Conservation (phyloP, 2,329 filamentous ascomycete genomes). For the Hypoxylon sp. region DNA sequence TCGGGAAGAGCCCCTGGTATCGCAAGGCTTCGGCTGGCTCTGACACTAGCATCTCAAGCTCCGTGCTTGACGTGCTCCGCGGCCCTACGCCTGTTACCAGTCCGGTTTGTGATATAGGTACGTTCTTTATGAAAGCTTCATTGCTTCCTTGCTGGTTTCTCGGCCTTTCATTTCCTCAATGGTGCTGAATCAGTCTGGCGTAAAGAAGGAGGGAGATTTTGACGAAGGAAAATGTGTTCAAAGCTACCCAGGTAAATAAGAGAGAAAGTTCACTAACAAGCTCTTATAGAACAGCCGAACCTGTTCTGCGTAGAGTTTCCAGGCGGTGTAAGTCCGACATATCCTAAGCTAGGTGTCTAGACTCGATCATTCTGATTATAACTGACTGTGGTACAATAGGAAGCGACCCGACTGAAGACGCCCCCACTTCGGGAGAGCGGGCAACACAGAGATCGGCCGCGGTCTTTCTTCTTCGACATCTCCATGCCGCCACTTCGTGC, state of each 20-base stretch:
- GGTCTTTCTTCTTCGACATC: slow-evolving; percentile 61
- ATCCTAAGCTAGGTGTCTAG: not conserved
- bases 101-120: slow-evolving; percentile 44
- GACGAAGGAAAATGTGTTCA: not conserved
- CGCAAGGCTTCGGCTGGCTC: slow-evolving; percentile 58
- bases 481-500: slow-evolving; percentile 46
- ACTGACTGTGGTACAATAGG: slow-evolving; percentile 51
- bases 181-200: not conserved
- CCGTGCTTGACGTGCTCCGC: slow-evolving; percentile 57
- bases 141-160: not conserved
- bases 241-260: not conserved
- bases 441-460: slow-evolving; percentile 53
- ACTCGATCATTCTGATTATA: not conserved
- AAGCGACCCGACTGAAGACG: slow-evolving; percentile 63
- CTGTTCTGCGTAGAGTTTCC: slow-evolving; percentile 48
- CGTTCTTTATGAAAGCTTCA: slow-evolving; percentile 2
- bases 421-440: slow-evolving; percentile 60
- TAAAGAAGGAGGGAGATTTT: not conserved
- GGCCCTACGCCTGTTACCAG: slow-evolving; percentile 54
- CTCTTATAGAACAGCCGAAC: slow-evolving; percentile 12
- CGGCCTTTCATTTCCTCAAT: not conserved
- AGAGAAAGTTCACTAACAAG: slow-evolving; percentile 19
- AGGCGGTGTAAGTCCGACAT: slow-evolving; percentile 52
- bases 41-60: slow-evolving; percentile 58
- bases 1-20: slow-evolving; percentile 58